phyloP scores from a whole-genome alignment of 2,329 filamentous ascomycete genomes.

The Coniosporium tulheliwenetii region DNA sequence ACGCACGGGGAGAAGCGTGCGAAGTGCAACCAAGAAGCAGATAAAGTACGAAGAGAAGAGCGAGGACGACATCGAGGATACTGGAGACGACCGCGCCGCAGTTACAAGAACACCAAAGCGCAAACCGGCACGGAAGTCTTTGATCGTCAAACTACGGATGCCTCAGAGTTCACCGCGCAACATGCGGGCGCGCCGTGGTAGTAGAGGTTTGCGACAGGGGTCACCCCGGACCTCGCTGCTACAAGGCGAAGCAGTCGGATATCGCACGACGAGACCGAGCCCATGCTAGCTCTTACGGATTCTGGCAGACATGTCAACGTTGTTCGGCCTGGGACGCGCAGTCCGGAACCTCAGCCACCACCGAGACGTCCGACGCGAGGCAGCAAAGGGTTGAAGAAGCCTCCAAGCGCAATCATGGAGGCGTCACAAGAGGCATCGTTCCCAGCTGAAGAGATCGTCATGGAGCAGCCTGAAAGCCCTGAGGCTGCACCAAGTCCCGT shows the following conservation, averaged over 20 bases:
- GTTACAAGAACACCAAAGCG: slow-evolving; percentile 5
- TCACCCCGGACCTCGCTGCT: slow-evolving; percentile 13
- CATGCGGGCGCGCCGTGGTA: slow-evolving; percentile 11
- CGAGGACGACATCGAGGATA: slow-evolving; percentile 28
- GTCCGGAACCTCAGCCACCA: slow-evolving; percentile 23
- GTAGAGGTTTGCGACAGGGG: slow-evolving; percentile 7
- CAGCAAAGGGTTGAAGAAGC: slow-evolving; percentile 32
- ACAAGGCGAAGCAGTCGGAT: slow-evolving; percentile 42
- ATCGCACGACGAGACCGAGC: slow-evolving; percentile 39
- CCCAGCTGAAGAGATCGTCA: slow-evolving; percentile 5
- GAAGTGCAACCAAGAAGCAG: slow-evolving; percentile 38
- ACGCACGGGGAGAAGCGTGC: slow-evolving; percentile 36
- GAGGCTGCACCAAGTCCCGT: slow-evolving; percentile 6
- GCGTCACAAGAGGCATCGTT: slow-evolving; percentile 34
- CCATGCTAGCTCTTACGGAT: slow-evolving; percentile 41
- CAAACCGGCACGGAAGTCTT: neutral
- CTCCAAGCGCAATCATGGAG: slow-evolving; percentile 34
- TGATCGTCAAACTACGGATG: neutral
- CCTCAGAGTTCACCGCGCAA: slow-evolving; percentile 9
- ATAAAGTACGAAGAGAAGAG: slow-evolving; percentile 40
- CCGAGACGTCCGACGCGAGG: slow-evolving; percentile 25
- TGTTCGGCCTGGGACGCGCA: slow-evolving; percentile 37
- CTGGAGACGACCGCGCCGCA: slow-evolving; percentile 13
- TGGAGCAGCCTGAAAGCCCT: slow-evolving; percentile 7
- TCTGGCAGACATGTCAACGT: slow-evolving; percentile 42